Conservation (phyloP, 257 asterid genomes). For the Nicotiana benthamiana region DNA sequence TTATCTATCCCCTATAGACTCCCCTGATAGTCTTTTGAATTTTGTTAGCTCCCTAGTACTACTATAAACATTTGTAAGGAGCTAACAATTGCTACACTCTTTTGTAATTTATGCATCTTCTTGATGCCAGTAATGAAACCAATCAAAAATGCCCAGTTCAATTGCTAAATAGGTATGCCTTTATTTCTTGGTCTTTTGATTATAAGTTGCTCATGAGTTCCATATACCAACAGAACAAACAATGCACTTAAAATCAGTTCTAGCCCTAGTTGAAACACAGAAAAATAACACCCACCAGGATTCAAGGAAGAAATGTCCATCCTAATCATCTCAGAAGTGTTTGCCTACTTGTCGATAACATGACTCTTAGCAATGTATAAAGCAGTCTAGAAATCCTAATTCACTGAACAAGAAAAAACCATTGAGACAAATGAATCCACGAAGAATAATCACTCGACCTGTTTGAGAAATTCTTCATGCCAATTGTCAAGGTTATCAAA, state of each 20-base stretch:
- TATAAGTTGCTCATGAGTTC: not conserved
- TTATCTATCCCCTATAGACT: too few relatives aligned
- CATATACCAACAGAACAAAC: not conserved
- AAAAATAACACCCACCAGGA: not conserved
- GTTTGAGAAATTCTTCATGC: constrained; percentile 97
- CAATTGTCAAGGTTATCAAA: constrained; percentile 89
- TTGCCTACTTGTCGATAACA: not conserved
- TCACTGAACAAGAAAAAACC: not conserved
- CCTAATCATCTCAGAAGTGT: not conserved
- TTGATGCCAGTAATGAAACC: too few relatives aligned
- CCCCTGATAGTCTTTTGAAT: too few relatives aligned
- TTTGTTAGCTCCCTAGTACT: too few relatives aligned
- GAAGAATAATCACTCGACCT: constrained; percentile 40
- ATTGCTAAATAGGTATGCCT: not conserved
- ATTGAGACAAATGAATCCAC: not conserved
- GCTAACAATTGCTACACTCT: too few relatives aligned
- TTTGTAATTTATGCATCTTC: too few relatives aligned
- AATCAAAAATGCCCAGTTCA: not conserved
- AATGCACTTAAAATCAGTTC: not conserved
- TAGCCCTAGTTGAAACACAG: not conserved
- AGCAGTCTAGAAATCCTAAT: not conserved
- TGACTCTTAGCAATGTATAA: not conserved
- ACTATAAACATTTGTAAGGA: too few relatives aligned
- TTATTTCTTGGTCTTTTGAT: not conserved
- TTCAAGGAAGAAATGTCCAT: not conserved